A percentile compares a stretch with the other conserved stretches of the same genome.
Evolutionary conservation across 2,329 filamentous ascomycete species (phyloP).

Genomic region (Arthrobotrys conoides): DNA sequence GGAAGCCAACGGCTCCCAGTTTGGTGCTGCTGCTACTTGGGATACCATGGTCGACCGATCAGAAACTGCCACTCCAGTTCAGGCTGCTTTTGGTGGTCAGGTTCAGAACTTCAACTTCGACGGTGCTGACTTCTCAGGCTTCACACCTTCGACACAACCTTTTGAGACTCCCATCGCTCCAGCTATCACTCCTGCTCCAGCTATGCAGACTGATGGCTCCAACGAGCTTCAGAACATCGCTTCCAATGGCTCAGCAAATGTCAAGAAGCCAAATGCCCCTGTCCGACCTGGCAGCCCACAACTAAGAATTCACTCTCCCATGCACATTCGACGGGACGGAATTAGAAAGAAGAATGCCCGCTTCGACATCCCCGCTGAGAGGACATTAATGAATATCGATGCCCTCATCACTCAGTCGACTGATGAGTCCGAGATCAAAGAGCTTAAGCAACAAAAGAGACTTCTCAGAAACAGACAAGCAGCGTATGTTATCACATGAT

Average conservation of each 20-base stretch:
- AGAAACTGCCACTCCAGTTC: constrained; percentile 63
- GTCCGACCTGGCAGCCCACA: constrained; percentile 75
- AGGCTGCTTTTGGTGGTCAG: constrained; percentile 39
- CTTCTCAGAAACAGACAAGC: constrained; percentile 95
- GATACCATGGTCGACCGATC: constrained; percentile 63
- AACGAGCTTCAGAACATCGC: constrained; percentile 56
- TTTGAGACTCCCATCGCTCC: constrained; percentile 62
- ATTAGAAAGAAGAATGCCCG: constrained; percentile 99
- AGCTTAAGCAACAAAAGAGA: constrained; percentile 98
- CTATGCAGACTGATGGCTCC: constrained; percentile 51
- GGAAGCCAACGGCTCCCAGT: constrained; percentile 64
- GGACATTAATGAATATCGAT: constrained; percentile 95
- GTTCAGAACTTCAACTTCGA: constrained; percentile 61
- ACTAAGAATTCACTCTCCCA: constrained; percentile 81
- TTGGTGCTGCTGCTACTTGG: constrained; percentile 63
- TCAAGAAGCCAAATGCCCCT: constrained; percentile 48
- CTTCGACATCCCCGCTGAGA: constrained; percentile 95
- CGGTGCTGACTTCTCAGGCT: constrained; percentile 52
- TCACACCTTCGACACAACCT: constrained; percentile 50
- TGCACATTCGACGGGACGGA: constrained; percentile 82
- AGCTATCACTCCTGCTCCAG: constrained; percentile 61
- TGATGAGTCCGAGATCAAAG: constrained; percentile 94
- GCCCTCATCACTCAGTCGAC: constrained; percentile 88
- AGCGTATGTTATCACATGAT: constrained; percentile 77
- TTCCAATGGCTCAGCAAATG: constrained; percentile 33